Conservation (phyloP, 106 monocot species). For the Agapanthus africanus region DNA sequence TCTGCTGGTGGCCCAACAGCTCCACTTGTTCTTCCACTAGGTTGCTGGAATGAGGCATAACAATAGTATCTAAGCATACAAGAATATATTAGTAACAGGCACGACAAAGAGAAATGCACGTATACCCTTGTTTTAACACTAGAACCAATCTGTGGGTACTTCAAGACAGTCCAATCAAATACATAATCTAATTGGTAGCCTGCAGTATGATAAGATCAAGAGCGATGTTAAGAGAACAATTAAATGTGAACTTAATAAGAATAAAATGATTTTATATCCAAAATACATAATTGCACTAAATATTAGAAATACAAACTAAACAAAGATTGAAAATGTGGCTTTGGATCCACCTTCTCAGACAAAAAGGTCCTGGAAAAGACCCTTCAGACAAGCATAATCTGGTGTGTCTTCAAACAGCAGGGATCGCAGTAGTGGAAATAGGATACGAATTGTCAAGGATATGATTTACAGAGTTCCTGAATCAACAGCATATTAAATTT, state of each 20-base stretch:
- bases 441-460: conserved; percentile 57
- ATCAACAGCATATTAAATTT: not conserved
- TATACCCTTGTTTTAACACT: conserved; percentile 45
- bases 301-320: not conserved
- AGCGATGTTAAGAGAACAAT: not conserved
- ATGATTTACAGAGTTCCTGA: conserved; percentile 72
- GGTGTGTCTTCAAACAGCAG: conserved; percentile 69
- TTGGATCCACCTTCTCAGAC: conserved; percentile 58
- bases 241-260: not conserved
- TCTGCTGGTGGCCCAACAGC: conserved; percentile 46
- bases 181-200: conserved; percentile 89
- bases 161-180: conserved; percentile 84
- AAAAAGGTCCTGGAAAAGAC: conserved; percentile 71
- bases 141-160: conserved; percentile 57
- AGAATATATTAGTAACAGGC: not conserved
- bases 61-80: not conserved
- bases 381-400: conserved; percentile 72
- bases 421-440: conserved; percentile 79
- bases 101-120: not conserved
- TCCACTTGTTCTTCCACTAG: conserved; percentile 43
- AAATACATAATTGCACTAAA: not conserved
- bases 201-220: conserved; percentile 21
- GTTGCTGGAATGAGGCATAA: conserved; percentile 27
- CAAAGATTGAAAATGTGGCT: not conserved
- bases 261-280: not conserved